These are phyloP conservation scores for Carex arenaria DNA, from an alignment of 202 grass and related monocot species.

Conservation along the genomic window DNA sequence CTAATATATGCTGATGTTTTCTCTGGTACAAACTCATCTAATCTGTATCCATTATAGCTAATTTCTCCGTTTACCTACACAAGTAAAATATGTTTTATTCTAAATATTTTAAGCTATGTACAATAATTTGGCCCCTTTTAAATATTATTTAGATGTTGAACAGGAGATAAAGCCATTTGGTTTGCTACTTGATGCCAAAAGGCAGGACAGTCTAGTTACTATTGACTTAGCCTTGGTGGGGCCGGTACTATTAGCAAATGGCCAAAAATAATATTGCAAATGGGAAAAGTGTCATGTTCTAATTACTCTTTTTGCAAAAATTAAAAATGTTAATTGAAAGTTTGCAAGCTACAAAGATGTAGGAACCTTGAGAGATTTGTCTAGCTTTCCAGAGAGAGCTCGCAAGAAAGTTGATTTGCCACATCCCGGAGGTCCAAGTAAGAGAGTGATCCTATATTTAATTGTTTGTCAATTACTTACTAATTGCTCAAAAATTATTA, in stretches of 20 bases:
- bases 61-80: conserved; percentile 57
- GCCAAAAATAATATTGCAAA: too few species aligned
- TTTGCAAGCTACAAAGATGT: background rate
- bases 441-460: conserved; percentile 55
- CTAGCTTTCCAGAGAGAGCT: conserved; percentile 51
- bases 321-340: background rate
- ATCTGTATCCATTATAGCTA: conserved; percentile 57
- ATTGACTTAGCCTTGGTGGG: background rate
- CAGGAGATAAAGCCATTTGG: background rate
- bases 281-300: background rate
- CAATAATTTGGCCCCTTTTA: background rate
- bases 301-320: background rate
- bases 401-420: conserved; percentile 52
- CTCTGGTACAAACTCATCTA: conserved; percentile 69
- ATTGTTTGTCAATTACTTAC: conserved; percentile 8
- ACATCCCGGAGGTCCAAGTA: conserved; percentile 57
- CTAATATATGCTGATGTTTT: conserved; percentile 87
- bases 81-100: background rate
- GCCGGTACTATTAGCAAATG: background rate
- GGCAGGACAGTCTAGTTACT: background rate
- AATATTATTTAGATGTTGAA: background rate
- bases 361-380: conserved; percentile 49
- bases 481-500: background rate
- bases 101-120: background rate
- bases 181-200: background rate